Percentiles rank a stretch among this genome's conserved stretches.
phyloP scores from a whole-genome alignment of 192 early-diverging fungal species.

The Ambispora gerdemannii region DNA sequence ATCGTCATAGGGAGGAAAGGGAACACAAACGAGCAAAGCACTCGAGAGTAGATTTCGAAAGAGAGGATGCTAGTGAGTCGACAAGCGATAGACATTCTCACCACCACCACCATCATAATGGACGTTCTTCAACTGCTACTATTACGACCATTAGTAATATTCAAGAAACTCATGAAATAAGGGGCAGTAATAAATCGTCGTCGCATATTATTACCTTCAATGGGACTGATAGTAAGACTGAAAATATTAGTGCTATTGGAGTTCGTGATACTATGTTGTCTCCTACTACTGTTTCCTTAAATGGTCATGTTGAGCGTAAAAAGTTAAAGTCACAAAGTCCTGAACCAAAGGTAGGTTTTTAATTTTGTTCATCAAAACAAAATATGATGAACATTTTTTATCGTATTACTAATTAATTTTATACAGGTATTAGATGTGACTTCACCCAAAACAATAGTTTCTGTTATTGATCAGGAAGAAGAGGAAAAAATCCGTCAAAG shows the following conservation, averaged over 20 bases:
- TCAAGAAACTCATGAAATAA: too few species aligned
- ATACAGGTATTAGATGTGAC: conserved; percentile 25
- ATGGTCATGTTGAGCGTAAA: not conserved
- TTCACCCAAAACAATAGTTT: conserved; percentile 33
- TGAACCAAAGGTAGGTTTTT: conserved; percentile 1
- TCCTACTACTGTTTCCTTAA: not conserved
- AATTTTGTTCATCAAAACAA: not conserved
- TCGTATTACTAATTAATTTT: conserved; percentile 10
- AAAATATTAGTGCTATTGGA: too few species aligned
- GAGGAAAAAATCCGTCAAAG: conserved; percentile 70
- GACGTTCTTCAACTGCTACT: conserved; percentile 22
- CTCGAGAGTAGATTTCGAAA: conserved; percentile 34
- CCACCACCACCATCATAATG: conserved; percentile 30
- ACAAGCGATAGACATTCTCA: conserved; percentile 31
- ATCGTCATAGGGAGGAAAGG: conserved; percentile 47
- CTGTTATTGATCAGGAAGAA: conserved; percentile 47
- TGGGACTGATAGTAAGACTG: too few species aligned
- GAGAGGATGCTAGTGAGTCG: conserved; percentile 24
- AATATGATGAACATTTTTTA: too few species aligned
- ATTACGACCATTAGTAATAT: too few species aligned
- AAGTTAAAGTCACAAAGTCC: not conserved
- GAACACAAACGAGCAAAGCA: conserved; percentile 38
- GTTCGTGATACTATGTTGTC: conserved; percentile 1
- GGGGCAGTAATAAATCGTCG: too few species aligned
- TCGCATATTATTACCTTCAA: too few species aligned